Base-by-base conservation (phyloP, 1,284 basidiomycete species). In the Megacollybia platyphylla region DNA sequence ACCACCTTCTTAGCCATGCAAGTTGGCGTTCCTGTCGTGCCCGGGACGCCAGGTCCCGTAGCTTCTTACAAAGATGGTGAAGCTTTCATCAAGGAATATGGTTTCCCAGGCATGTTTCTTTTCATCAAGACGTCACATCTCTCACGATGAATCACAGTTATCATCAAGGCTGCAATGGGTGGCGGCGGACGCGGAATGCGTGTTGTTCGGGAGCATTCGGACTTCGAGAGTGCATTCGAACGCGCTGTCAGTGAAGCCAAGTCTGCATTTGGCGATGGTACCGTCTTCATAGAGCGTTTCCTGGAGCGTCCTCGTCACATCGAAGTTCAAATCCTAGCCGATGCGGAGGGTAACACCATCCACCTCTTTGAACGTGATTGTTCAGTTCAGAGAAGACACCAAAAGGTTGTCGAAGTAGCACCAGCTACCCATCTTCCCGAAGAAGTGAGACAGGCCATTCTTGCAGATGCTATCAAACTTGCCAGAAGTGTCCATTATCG, bases 171-270 rank as follows among this genome's bases (percentile, higher is more conserved):
- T 39, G 93, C 93, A 18, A 96, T 97, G 90, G 94, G 94, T 47
- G 94, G 94, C 52, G 94, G 94, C 57, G 94, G 94, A 46, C 87
- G 93, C 56, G 94, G 94, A 50, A 98, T 98, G 94, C 87, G 94
- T 61, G 93, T 97, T 46, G 94, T 98, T 30, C 81, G 90, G 49
- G 87, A 91, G 57, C 81, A 90, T 60, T 83, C 82, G 39, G 86
- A 90, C 52, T 97, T 97, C 72, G 76, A 93, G 65, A 73, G 80
- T 52, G 73, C 86, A 5, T 98, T 98, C 60, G 78, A 92, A 58
- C 86, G 92, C 50, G 96, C 96, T 7, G 90, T 92, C 50, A 85
- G 80, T 54, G 94, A 98, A 62, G 94, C 96, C 51, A 94, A 85
- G 64, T 78, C 88, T 40, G 92, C 96, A 27, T 99, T 98, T 58